These are phyloP conservation scores for Neonectria ditissima DNA, from an alignment of 2,329 filamentous ascomycete genomes.

Conservation along the genomic window DNA sequence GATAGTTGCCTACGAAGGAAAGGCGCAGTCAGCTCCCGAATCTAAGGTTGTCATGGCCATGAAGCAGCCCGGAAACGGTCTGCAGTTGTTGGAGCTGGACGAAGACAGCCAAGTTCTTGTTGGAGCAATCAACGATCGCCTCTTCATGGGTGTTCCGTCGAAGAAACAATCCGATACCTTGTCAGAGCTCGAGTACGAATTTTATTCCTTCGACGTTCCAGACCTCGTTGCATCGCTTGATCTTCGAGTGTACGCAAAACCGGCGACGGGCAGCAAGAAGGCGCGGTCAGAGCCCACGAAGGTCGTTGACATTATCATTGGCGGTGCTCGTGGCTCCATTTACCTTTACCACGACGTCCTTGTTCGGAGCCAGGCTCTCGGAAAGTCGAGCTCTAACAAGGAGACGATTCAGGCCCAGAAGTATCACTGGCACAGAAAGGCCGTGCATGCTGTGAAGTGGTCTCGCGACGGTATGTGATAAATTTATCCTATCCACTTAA, in stretches of 20 bases:
- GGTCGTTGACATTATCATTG: constrained; percentile 80
- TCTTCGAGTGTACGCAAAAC: constrained; percentile 58
- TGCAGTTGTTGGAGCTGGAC: constrained; percentile 60
- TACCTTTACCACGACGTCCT: constrained; percentile 85
- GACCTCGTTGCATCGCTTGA: constrained; percentile 77
- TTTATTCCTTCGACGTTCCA: constrained; percentile 68
- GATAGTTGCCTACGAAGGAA: constrained; percentile 60
- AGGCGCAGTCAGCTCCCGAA: constrained; percentile 42
- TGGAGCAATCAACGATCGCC: constrained; percentile 52
- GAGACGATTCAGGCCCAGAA: constrained; percentile 70
- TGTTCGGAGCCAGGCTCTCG: constrained; percentile 63
- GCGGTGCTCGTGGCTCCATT: constrained; percentile 81
- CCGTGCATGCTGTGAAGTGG: constrained; percentile 89
- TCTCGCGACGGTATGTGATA: constrained; percentile 80
- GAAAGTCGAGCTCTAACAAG: constrained; percentile 54
- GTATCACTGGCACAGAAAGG: constrained; percentile 91
- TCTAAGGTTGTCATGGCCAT: constrained; percentile 54
- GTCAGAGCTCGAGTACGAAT: constrained; percentile 60
- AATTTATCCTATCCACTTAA: background rate
- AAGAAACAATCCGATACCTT: constrained; percentile 37
- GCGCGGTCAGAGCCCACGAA: constrained; percentile 44
- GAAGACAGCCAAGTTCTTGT: constrained; percentile 68
- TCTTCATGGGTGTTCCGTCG: constrained; percentile 51
- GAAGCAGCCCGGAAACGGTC: constrained; percentile 50
- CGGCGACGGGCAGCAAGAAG: constrained; percentile 38